Evolutionary conservation across 2,329 filamentous ascomycete species (phyloP).

Genomic region (Hypoxylon sp.): DNA sequence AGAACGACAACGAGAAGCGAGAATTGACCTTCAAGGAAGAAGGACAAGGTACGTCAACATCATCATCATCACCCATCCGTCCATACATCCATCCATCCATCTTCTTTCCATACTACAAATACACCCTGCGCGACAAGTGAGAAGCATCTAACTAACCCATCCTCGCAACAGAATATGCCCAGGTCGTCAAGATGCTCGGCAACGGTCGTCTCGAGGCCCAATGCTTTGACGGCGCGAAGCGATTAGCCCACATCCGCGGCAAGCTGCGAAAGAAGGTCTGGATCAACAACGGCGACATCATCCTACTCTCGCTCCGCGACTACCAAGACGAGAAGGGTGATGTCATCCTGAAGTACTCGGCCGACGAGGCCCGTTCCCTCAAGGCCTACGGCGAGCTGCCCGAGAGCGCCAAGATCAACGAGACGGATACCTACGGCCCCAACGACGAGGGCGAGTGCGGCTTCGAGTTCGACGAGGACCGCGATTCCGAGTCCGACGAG

Average conservation of each 20-base stretch:
- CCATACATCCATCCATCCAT: neutral
- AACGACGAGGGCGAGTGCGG: constrained; percentile 94
- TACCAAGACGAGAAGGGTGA: constrained; percentile 95
- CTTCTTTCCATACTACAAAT: too few species aligned
- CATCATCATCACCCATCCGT: neutral
- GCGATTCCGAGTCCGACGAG: constrained; percentile 67
- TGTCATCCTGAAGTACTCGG: constrained; percentile 93
- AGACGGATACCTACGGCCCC: constrained; percentile 93
- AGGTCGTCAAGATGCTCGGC: constrained; percentile 94
- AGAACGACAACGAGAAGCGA: constrained; percentile 99
- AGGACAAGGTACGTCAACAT: constrained; percentile 72
- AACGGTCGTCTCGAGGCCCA: constrained; percentile 92
- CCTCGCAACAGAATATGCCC: constrained; percentile 63
- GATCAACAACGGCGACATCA: constrained; percentile 99
- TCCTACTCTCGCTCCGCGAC: constrained; percentile 85
- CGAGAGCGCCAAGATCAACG: constrained; percentile 99
- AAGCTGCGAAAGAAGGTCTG: constrained; percentile 99
- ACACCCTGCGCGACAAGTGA: neutral
- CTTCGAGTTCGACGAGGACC: constrained; percentile 98
- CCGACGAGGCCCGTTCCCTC: constrained; percentile 92
- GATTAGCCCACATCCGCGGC: constrained; percentile 84
- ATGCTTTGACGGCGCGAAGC: constrained; percentile 94
- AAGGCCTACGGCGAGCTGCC: constrained; percentile 98
- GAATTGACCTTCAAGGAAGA: constrained; percentile 99
- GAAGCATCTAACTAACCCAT: constrained; percentile 13